Percentiles rank a stretch among this genome's conserved stretches.
Conservation (phyloP, 352 stramenopile genomes). For the Phytopythium oedochilum region DNA sequence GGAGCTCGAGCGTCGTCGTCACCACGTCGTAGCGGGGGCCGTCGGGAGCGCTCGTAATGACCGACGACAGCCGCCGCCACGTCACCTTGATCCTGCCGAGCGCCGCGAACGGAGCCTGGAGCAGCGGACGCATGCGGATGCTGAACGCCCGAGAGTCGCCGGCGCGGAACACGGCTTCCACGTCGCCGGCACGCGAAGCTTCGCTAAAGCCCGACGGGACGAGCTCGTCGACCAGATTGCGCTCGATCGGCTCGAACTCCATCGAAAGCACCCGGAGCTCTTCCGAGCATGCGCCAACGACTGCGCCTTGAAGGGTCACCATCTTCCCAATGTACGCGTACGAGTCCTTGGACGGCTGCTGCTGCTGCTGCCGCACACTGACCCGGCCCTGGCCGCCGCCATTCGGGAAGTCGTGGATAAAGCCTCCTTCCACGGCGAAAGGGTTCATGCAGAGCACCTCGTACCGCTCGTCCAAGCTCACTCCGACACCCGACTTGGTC, state of each 20-base stretch:
- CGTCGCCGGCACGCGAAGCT: constrained; percentile 2
- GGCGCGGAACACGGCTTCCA: constrained; percentile 36
- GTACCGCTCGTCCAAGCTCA: constrained; percentile 63
- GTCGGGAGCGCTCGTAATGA: constrained; percentile 26
- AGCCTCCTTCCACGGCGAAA: constrained; percentile 43
- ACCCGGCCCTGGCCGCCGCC: constrained; percentile 23
- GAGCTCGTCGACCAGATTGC: constrained; percentile 25
- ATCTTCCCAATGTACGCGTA: constrained; percentile 61
- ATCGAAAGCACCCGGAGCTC: constrained; percentile 47
- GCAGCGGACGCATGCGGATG: constrained; percentile 44
- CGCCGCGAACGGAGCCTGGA: constrained; percentile 35
- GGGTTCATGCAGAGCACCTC: constrained; percentile 57
- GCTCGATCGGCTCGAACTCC: constrained; percentile 39
- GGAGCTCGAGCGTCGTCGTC: constrained; percentile 57
- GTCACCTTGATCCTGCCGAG: constrained; percentile 54
- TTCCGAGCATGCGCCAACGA: constrained; percentile 52
- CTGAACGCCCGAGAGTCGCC: constrained; percentile 63
- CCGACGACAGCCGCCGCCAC: constrained; percentile 57
- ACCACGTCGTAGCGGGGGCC: constrained; percentile 44
- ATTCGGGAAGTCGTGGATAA: constrained; percentile 68
- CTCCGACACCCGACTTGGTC: constrained; percentile 59
- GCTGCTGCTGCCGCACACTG: constrained; percentile 12
- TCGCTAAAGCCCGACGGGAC: constrained; percentile 41
- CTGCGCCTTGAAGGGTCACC: constrained; percentile 48
- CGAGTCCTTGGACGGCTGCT: constrained; percentile 22